phyloP scores from a whole-genome alignment of 176 grass and related monocot genomes.

The Carex scoparia region DNA sequence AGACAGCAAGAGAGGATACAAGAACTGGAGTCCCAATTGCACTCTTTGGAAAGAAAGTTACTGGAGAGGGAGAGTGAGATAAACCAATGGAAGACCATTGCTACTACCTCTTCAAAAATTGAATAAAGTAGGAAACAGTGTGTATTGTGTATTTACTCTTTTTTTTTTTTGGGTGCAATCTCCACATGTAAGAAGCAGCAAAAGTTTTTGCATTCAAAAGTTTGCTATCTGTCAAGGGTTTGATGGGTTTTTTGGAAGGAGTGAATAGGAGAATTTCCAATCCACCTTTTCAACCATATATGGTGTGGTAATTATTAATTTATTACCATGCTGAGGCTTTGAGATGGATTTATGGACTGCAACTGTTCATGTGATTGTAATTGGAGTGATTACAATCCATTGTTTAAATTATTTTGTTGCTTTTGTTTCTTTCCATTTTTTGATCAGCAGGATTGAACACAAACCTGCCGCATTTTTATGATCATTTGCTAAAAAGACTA shows the following conservation, averaged over 20 bases:
- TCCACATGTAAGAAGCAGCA: neutral
- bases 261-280: neutral
- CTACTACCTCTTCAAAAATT: neutral
- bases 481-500: neutral
- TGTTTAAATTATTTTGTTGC: neutral
- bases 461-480: neutral
- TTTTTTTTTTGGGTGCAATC: neutral
- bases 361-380: neutral
- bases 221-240: neutral
- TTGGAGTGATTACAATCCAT: neutral
- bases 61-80: conserved; percentile 9
- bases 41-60: conserved; percentile 11
- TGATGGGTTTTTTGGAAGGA: neutral
- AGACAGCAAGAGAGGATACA: conserved; percentile 25
- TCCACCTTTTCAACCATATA: neutral
- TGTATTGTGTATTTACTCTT: neutral
- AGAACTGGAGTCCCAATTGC: conserved; percentile 22
- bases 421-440: neutral
- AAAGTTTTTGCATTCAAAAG: neutral
- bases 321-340: neutral
- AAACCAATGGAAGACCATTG: conserved; percentile 10
- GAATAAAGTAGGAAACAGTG: neutral
- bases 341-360: neutral
- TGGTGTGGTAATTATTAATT: neutral
- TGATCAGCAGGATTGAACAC: neutral